A percentile compares a stretch with the other conserved stretches of the same genome.
Conservation (phyloP, 306 rosid genomes). For the Albizia julibrissin region DNA sequence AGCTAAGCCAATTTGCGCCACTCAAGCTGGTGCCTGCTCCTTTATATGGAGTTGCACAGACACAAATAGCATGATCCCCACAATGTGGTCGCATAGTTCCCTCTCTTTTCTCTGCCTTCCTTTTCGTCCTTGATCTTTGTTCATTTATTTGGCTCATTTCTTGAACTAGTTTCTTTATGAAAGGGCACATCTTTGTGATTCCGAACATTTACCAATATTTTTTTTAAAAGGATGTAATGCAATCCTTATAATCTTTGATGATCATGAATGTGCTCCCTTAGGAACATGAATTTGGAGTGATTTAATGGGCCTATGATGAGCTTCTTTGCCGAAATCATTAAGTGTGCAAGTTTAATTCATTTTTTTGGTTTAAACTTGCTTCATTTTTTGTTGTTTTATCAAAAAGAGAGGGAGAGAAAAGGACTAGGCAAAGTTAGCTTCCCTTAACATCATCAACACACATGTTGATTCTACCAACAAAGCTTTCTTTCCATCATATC, state of each 20-base stretch:
- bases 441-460: neutral
- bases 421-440: neutral
- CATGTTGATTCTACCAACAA: neutral
- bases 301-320: neutral
- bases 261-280: neutral
- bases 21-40: neutral
- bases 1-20: neutral
- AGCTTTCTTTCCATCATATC: neutral
- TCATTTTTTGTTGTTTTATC: no score
- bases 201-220: no score
- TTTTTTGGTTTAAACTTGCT: neutral
- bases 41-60: neutral
- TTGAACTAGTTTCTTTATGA: no score
- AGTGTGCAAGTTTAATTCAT: neutral
- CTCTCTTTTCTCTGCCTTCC: neutral
- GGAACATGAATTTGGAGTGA: neutral
- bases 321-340: neutral
- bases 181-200: no score
- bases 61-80: neutral
- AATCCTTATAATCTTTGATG: neutral
- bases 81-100: neutral
- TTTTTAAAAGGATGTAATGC: no score
- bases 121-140: neutral
- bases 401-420: no score
- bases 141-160: no score